A percentile compares a stretch with the other conserved stretches of the same genome.
These are phyloP conservation scores for Sarocladium brachiariae DNA, from an alignment of 2,329 filamentous ascomycete species.

Conservation along the genomic window DNA sequence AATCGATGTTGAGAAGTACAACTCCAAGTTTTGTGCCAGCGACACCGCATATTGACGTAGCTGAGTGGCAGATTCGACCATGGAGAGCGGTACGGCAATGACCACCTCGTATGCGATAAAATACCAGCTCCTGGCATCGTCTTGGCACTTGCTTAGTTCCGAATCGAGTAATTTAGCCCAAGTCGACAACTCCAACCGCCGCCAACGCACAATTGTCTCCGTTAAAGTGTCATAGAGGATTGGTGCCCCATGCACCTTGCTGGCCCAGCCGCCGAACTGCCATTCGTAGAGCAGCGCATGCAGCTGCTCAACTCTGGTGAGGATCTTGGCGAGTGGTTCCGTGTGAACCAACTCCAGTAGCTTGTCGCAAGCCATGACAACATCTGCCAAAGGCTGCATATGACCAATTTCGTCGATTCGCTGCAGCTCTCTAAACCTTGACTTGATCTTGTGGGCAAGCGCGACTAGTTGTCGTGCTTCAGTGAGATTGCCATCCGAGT, in stretches of 20 bases:
- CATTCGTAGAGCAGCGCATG: constrained; percentile 85
- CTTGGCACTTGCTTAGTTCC: constrained; percentile 67
- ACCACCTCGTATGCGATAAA: constrained; percentile 92
- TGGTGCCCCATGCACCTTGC: constrained; percentile 64
- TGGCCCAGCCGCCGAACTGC: constrained; percentile 82
- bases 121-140: constrained; percentile 87
- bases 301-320: constrained; percentile 82
- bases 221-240: constrained; percentile 72
- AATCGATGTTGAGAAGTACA: constrained; percentile 72
- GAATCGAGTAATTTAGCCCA: constrained; percentile 86
- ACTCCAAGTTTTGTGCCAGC: constrained; percentile 68
- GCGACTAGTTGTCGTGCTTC: constrained; percentile 69
- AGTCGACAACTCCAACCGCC: constrained; percentile 82
- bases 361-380: constrained; percentile 66
- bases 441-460: constrained; percentile 61
- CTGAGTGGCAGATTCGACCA: constrained; percentile 52
- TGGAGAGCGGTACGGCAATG: constrained; percentile 64
- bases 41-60: constrained; percentile 58
- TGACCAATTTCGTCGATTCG: constrained; percentile 58
- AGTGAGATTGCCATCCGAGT: constrained; percentile 68
- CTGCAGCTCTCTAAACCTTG: constrained; percentile 67
- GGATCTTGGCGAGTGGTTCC: constrained; percentile 78
- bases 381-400: constrained; percentile 73
- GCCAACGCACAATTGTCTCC: constrained; percentile 77
- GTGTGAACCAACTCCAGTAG: constrained; percentile 68